A percentile compares a stretch with the other conserved stretches of the same genome.
phyloP scores from a whole-genome alignment of 352 stramenopile species.

The Pelagophyceae sp. region DNA sequence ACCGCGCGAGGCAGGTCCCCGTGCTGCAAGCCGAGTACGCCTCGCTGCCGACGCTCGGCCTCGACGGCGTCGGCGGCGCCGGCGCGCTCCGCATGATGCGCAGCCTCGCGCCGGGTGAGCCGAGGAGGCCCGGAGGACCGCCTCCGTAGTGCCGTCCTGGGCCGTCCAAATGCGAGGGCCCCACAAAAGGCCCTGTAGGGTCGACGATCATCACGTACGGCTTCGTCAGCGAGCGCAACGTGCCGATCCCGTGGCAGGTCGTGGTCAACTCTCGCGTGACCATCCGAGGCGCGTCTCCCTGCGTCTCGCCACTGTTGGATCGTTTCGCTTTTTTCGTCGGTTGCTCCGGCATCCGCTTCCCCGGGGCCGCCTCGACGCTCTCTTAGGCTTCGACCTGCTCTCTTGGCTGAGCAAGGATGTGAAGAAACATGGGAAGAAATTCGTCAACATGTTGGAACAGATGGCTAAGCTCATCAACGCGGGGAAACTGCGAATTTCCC shows the following conservation, averaged over 20 bases:
- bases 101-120: not conserved
- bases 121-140: not conserved
- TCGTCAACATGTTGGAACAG: not conserved
- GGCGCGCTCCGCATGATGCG: not conserved
- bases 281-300: too few relatives aligned
- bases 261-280: not conserved
- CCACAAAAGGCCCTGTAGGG: not conserved
- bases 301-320: too few relatives aligned
- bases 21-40: not conserved
- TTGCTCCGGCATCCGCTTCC: too few relatives aligned
- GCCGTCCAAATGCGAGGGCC: too few relatives aligned
- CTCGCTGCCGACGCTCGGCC: conserved; percentile 6
- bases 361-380: too few relatives aligned
- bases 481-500: not conserved
- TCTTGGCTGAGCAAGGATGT: not conserved
- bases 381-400: conserved; percentile 9
- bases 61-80: conserved; percentile 14
- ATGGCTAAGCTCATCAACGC: conserved; percentile 17
- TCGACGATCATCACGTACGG: conserved; percentile 3
- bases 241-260: not conserved
- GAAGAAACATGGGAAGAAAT: not conserved
- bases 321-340: too few relatives aligned
- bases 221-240: not conserved
- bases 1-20: not conserved
- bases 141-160: not conserved